Evolutionary conservation across 164 flowering plant species (phyloP), one percentile per base, ranked within the genome.

Genomic region (Cinnamomum micranthum): DNA sequence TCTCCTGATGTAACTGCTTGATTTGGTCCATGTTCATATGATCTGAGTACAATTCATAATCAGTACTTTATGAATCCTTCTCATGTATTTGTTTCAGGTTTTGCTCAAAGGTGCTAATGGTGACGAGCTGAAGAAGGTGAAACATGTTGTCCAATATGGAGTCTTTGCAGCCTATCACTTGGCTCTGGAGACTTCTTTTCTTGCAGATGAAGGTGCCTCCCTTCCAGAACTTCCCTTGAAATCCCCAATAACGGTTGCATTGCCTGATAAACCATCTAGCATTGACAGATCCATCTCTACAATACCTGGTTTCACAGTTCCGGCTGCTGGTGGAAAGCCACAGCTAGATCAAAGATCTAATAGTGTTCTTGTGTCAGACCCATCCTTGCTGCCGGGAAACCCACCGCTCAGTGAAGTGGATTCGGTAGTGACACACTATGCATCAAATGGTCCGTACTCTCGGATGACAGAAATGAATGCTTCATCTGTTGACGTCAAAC

Each of bases 131-230:
- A 96, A 94, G 86, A 94, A 92, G 82, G 91, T 92, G 80, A 96
- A 96, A 85, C 95, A 90, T 83, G 97, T 96, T 50, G 81, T 92
- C 69, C 97, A 94, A 76, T 96, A 96, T 85, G 95, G 97, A 68
- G 73, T 96, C 69, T 96, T 96, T 84, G 99, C 98, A 9, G 99
- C 99, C 27, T 94, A 96, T 83, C 99, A 96, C 80, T 87, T 96
- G 88, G 98, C 95, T 77, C 50, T 92, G 80, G 99, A 96, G 87
- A 96, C 98, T 71, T 96, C 91, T 78, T 96, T 96, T 84, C 97
- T 94, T 80, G 99, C 98, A 69, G 98, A 96, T 84, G 98, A 96
- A 86, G 97, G 98, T 69, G 99, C 97, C 68, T 86, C 94, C 64
- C 85, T 95, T 68, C 97, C 98, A 41, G 97, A 92, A 78, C 85